phyloP scores from a whole-genome alignment of 495 filamentous ascomycete genomes.

The Neurospora sp. region DNA sequence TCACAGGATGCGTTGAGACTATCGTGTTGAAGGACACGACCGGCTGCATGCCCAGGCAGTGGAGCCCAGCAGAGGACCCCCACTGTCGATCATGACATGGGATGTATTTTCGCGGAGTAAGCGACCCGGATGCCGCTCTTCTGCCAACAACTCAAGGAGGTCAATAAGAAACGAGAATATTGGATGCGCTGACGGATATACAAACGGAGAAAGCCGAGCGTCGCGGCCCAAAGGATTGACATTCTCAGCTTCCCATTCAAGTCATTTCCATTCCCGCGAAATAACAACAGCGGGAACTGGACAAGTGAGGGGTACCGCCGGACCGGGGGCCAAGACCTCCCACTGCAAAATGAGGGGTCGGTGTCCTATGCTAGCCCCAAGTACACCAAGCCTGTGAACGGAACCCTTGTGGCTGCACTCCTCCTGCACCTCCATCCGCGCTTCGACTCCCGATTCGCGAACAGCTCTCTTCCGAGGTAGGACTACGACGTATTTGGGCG shows the following conservation, averaged over 20 bases:
- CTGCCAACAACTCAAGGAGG: too few species aligned
- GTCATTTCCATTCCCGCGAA: background rate
- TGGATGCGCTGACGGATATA: background rate
- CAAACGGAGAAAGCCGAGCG: background rate
- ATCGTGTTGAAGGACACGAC: background rate
- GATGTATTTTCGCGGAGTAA: background rate
- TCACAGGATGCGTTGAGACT: too few species aligned
- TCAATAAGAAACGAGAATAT: background rate
- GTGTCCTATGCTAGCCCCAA: background rate
- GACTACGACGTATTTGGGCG: background rate
- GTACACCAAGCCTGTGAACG: background rate
- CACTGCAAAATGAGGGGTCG: background rate
- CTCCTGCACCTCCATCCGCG: background rate
- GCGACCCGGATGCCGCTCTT: background rate
- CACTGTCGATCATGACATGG: background rate
- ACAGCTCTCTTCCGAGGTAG: background rate
- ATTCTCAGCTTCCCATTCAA: background rate
- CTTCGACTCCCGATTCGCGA: background rate
- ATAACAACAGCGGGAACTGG: background rate
- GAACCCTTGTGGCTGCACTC: background rate
- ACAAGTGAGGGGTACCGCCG: background rate
- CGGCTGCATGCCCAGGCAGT: background rate
- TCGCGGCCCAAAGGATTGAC: background rate
- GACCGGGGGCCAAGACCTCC: background rate
- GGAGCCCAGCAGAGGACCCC: background rate